Evolutionary conservation across 345 rosid genomes (phyloP), one percentile per base, ranked within the genome.

Genomic region (Syzygium oleosum): DNA sequence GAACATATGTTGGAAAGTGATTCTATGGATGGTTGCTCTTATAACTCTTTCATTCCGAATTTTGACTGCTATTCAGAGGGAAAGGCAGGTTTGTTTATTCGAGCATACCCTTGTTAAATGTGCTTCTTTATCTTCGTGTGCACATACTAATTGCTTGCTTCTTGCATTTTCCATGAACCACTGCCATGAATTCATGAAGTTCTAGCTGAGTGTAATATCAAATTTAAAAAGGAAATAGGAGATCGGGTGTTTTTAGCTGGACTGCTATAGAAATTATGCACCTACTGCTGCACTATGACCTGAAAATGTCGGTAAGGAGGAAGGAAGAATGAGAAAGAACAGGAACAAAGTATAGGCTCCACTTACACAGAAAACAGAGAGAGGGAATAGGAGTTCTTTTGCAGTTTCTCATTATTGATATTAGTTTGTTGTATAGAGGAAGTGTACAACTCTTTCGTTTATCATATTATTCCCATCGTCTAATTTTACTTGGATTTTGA

Each of bases 61-160:
- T 85, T 87, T 93, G 29, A 94, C 93, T 58, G 95, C 94, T 23
- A 85, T 96, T 84, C 93, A 90, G 54, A 91, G 95, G 87, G 98
- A 96, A 90, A 91, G 89, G 65, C 90, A 91, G 99, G 99, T 96
- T 88, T 43, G 96, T 93, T 51, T 77, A 34, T 79, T 77, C 17
- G 3, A 49, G 51, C 84, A 61, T 54, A 49, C 16, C 49, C 23
- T 34, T 6, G 17, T 80, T 59, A 56, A 46, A 59, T 88, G 38
- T 14, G 79, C 51, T 17, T n/a, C 23, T 0, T 29, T 38, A 41
- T 53, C 56, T 7, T 21, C 15, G 73, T 12, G 2, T 73, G 80
- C 80, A 34, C 80, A 34, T 19, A 22, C 31, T 83, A 22, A 51
- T 55, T 55, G 16, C 51, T 25, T 52, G 23, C 52, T 41, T 22